Base-by-base conservation (phyloP, 257 asterid genomes). In the Solanum ahanhuiri region DNA sequence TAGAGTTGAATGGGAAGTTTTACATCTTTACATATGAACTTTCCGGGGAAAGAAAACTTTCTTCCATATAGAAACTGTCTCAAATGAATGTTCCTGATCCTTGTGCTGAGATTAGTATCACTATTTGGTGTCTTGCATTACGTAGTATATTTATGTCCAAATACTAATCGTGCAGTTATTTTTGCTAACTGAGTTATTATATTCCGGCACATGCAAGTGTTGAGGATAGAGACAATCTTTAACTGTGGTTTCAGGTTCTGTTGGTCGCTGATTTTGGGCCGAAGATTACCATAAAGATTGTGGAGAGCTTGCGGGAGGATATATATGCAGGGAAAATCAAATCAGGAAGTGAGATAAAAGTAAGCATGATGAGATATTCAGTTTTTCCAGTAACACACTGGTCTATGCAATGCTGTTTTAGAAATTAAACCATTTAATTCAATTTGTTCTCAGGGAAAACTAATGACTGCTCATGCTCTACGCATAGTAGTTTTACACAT, bases 261-360 rank as follows among this genome's bases (percentile, higher is more conserved):
- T 84, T 97, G 89, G 98, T 95, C 69, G 93, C 98, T 60, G 98
- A 97, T 94, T 97, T 97, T 89, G 99, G 98, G 82, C 99, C 99
- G 25, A 93, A 92, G 91, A 94, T 94, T 86, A 94, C 99, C 9
- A 20, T 97, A 39, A 97, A 97, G 93, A 94, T 97, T 41, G 98
- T 97, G 87, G 99, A 97, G 83, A 92, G 95, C 87, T 92, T 97
- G 88, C 91, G 98, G 91, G 98, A 94, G 85, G 99, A 97, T 93
- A 95, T 94, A 88, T 93, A 95, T 43, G 91, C 94, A 3, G 99
- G 98, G 83, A 95, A 93, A 89, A 96, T 97, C 92, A 97, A 97
- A 91, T 93, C 98, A 11, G 98, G 99, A 85, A 88, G 91, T 81
- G 98, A 97, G 83, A 97, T 97, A 67, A 97, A 97, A 91, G 98